phyloP scores from a whole-genome alignment of 495 filamentous ascomycete genomes.

The Penicillium ochrochloron region DNA sequence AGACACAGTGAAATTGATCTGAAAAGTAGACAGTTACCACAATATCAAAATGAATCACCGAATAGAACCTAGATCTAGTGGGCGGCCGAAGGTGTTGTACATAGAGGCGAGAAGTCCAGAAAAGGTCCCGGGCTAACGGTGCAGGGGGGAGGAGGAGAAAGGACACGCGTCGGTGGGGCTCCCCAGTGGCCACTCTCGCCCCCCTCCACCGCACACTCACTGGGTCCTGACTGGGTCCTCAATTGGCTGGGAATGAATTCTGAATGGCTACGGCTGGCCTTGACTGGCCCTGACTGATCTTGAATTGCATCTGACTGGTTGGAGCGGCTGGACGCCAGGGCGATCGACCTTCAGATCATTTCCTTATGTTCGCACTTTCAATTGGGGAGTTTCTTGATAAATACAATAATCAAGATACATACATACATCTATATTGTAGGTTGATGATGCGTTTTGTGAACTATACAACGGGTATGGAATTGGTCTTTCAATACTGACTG shows the following conservation, averaged over 20 bases:
- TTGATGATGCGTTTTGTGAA: background rate
- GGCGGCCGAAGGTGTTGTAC: no score
- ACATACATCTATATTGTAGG: no score
- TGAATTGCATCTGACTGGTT: slow-evolving; percentile 18
- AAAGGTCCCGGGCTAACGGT: no score
- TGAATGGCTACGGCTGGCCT: background rate
- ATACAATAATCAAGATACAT: no score
- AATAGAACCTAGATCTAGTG: no score
- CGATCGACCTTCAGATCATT: slow-evolving; percentile 36
- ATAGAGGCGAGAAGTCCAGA: no score
- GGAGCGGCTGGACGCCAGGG: slow-evolving; percentile 28
- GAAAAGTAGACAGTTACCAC: no score
- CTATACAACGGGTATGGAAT: background rate
- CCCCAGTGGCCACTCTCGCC: slow-evolving; percentile 18
- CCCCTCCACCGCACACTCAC: slow-evolving; percentile 24
- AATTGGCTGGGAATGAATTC: no score
- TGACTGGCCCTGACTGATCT: background rate
- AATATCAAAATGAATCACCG: background rate
- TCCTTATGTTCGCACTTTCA: slow-evolving; percentile 11
- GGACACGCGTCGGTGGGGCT: slow-evolving; percentile 37
- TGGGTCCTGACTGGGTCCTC: background rate
- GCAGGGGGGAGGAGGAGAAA: background rate
- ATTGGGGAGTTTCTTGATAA: background rate
- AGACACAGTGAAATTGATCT: no score
- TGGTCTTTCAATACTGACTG: background rate